These are phyloP conservation scores for Apiotrichum porosum DNA, from an alignment of 1,284 basidiomycete species.

Conservation along the genomic window DNA sequence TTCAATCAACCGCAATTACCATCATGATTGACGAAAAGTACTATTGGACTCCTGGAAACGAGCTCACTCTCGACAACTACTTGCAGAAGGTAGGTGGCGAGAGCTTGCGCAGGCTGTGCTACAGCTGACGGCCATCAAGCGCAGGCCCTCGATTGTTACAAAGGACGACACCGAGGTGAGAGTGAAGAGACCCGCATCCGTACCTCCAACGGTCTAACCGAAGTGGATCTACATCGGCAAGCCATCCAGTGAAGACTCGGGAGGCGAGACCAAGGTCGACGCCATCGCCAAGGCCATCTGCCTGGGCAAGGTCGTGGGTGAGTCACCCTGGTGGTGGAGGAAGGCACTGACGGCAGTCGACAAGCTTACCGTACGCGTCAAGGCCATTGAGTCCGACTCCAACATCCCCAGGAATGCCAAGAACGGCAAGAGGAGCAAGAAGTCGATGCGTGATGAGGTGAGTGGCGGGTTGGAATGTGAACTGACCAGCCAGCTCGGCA, in stretches of 20 bases:
- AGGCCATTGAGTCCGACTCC: constrained; percentile 25
- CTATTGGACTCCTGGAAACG: constrained; percentile 16
- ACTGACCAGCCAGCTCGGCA: constrained; percentile 1
- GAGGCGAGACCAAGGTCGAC: too few species aligned
- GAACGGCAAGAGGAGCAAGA: constrained; percentile 32
- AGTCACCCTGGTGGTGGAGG: too few species aligned
- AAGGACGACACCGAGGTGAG: constrained; percentile 18
- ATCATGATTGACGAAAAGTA: constrained; percentile 3
- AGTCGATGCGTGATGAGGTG: constrained; percentile 27
- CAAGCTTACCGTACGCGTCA: constrained; percentile 13
- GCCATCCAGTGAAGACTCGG: too few species aligned
- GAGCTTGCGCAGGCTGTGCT: too few species aligned
- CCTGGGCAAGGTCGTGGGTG: too few species aligned
- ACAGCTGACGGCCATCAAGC: constrained; percentile 11
- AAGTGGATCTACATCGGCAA: constrained; percentile 30
- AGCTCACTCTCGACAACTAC: constrained; percentile 20
- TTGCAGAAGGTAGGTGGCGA: constrained; percentile 21
- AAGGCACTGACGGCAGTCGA: too few species aligned
- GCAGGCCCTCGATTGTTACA: constrained; percentile 21
- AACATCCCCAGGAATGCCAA: constrained; percentile 27
- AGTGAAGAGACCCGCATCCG: not conserved
- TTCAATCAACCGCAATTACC: not conserved
- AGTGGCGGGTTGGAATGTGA: too few species aligned
- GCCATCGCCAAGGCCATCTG: too few species aligned
- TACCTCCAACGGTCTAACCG: too few species aligned